Evolutionary conservation across 2,329 filamentous ascomycete genomes (phyloP), one percentile per base, ranked within the genome.

Genomic region (Pyricularia pennisetigena): DNA sequence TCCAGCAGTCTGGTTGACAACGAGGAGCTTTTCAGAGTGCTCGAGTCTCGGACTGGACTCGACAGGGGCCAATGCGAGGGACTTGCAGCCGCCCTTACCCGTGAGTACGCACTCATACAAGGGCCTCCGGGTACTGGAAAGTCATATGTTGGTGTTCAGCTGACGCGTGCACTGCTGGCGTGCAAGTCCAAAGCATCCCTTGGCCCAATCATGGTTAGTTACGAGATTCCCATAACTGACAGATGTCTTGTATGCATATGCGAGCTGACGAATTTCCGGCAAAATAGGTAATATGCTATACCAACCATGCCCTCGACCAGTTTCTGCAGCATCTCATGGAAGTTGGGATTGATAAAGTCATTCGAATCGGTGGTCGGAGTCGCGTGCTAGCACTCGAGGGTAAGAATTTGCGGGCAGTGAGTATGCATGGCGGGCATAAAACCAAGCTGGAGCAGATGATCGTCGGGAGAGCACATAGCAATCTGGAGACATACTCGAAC

Each of bases 91-190:
- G 81, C 85, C 2, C 75, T 91, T 0, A 80, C 78, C 0, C 79
- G 82, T 0, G 80, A 81, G 41, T 75, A 90, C 9, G 83, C 86
- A 1, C 78, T 91, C 4, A 88, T 91, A 12, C 88, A 92, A 77
- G 90, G 90, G 0, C 89, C 89, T 0, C 89, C 89, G 0, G 89
- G 90, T 0, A 92, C 89, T 0, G 89, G 90, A 0, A 92, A 92
- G 73, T 85, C 81, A 4, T 90, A 83, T 70, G 81, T 83, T 0
- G 88, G 88, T 2, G 80, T 86, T 1, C 80, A 83, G 62, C 74
- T 91, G n/a, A 82, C 90, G 69, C 83, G 84, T 69, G 79, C 82
- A 0, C 73, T 89, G 6, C 72, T 89, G 3, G 73, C 74, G 14
- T 82, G 82, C 70, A 80, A 79, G 65, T 35, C 59, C 0, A 70